Conservation (phyloP, 163 green algal genomes). For the Scenedesmus sp. region DNA sequence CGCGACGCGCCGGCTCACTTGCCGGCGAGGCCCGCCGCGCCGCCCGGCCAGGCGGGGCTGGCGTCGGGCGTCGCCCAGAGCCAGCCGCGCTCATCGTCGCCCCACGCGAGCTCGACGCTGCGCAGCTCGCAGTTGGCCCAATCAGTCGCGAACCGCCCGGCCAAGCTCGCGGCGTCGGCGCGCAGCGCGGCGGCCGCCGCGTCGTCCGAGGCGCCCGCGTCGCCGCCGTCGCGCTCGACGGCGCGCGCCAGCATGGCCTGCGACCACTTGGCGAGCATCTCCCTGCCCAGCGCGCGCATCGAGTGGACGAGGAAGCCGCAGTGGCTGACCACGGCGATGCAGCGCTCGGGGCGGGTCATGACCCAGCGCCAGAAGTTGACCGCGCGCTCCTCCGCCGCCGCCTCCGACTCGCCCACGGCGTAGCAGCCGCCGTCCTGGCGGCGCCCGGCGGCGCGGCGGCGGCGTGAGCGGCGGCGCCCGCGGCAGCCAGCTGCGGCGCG, state of each 20-base stretch:
- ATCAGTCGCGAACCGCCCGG: slow-evolving; percentile 4
- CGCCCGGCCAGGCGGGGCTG: background rate
- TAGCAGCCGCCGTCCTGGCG: slow-evolving; percentile 27
- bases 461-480: too few species aligned
- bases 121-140: slow-evolving; percentile 39
- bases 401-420: slow-evolving; percentile 9
- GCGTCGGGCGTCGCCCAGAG: slow-evolving; percentile 23
- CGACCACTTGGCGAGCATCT: slow-evolving; percentile 23
- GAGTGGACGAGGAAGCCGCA: slow-evolving; percentile 35
- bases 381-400: background rate
- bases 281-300: slow-evolving; percentile 21
- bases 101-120: slow-evolving; percentile 19
- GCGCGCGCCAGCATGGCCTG: slow-evolving; percentile 14
- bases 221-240: too few species aligned
- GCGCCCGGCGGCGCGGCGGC: too few species aligned
- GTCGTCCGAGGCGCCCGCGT: too few species aligned
- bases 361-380: slow-evolving; percentile 26
- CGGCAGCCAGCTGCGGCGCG: too few species aligned
- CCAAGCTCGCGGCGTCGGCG: background rate
- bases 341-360: slow-evolving; percentile 24
- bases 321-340: slow-evolving; percentile 29
- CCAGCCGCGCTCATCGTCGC: background rate
- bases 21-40: background rate
- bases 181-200: background rate
- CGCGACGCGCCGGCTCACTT: too few species aligned